These are phyloP conservation scores for Magnolia officinalis DNA, from an alignment of 164 flowering plant genomes.

Conservation along the genomic window DNA sequence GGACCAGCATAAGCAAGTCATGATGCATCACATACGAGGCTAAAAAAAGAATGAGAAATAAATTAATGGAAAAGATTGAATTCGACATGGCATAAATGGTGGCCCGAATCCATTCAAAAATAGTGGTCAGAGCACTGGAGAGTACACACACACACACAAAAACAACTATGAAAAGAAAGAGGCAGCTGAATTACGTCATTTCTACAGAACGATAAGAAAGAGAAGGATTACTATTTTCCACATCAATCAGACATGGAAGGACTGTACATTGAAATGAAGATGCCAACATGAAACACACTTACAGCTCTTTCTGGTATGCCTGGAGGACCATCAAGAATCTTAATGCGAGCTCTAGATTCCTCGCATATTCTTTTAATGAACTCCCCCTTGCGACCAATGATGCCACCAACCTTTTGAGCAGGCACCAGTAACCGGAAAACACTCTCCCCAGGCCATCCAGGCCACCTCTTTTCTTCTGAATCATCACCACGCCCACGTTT, in stretches of 20 bases:
- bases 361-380: slow-evolving; percentile 84
- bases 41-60: no score
- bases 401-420: slow-evolving; percentile 89
- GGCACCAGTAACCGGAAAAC: slow-evolving; percentile 92
- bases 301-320: slow-evolving; percentile 91
- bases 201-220: neutral
- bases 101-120: no score
- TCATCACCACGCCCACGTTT: slow-evolving; percentile 24
- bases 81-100: no score
- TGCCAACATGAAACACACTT: slow-evolving; percentile 29
- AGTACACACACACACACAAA: neutral
- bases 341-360: slow-evolving; percentile 90
- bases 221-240: neutral
- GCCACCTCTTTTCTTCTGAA: slow-evolving; percentile 73
- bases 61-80: no score
- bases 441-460: slow-evolving; percentile 99
- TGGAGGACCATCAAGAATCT: slow-evolving; percentile 94
- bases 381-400: slow-evolving; percentile 97
- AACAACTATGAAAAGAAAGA: neutral
- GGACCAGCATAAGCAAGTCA: no score
- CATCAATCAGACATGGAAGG: neutral
- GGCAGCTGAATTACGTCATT: neutral
- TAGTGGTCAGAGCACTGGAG: neutral
- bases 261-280: no score
- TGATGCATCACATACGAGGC: no score